Base-by-base conservation (phyloP, 192 early-diverging fungal species). In the Coemansia sp. region DNA sequence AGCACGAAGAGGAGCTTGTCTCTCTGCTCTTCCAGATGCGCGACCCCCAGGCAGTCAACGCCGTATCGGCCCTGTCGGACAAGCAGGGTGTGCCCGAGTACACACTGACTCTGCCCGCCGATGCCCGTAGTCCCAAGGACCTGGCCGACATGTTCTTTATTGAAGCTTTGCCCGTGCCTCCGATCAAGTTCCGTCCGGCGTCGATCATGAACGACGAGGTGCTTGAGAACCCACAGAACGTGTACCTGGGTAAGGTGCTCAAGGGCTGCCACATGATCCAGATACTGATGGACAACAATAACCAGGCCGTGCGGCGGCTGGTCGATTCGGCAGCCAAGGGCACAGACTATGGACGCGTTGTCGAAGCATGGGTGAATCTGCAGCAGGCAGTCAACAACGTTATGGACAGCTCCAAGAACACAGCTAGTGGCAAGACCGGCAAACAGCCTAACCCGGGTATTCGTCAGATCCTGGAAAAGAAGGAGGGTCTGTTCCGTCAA, bases 401-500 rank as follows among this genome's bases (percentile, higher is more conserved):
- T 13, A 89, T 98, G 59, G 97, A 99, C 72, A 90, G 81, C 27
- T 83, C 92, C 30, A 93, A 91, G 72, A 92, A 89, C 58, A 89
- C 93, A 28, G 72, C 78, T 29, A 35, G 60, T 14, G 53, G 74
- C 27, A 54, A 60, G 28, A 66, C 74, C 33, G 92, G 90, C 38
- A 80, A 85, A 53, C 48, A 74, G 11, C 79, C 87, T 2, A 86
- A 91, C n/a, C 82, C 89, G 3, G 97, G 97, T 58, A 92, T 99
- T 52, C 82, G 89, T 29, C 97, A 99, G 79, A 64, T 93, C 22
- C 78, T 99, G 41, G 97, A 99, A 71, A 98, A 98, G 86, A 99
- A 99, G 81, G 92, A 98, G 64, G 97, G 97, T 55, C 76, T 99
- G 44, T 97, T 99, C 79, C 82, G 97, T 43, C 96, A 93, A 79